Conservation (phyloP, 371 early-diverging fungal genomes). For the Mycotypha africana region DNA sequence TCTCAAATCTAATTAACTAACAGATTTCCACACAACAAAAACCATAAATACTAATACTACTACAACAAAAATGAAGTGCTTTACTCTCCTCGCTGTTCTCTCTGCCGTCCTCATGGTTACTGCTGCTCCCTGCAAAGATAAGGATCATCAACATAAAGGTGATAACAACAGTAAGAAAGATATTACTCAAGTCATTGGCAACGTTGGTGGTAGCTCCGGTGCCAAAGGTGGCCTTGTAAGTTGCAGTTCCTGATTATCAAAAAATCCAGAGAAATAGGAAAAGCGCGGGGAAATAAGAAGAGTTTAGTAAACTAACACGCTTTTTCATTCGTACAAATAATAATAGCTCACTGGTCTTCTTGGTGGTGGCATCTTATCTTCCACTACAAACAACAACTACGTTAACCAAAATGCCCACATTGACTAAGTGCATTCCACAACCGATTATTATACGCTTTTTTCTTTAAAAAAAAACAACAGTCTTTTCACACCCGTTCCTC, state of each 20-base stretch:
- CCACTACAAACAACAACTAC: constrained; percentile 5
- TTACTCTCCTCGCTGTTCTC: constrained; percentile 1
- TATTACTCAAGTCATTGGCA: constrained; percentile 5
- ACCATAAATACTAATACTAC: too few species aligned
- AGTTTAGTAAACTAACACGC: background rate
- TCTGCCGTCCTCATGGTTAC: background rate
- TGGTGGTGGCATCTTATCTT: constrained; percentile 5
- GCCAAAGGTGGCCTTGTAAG: constrained; percentile 3
- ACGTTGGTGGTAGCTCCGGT: background rate
- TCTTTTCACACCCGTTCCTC: too few species aligned
- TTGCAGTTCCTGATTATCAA: too few species aligned
- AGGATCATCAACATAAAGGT: background rate
- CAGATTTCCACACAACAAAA: too few species aligned
- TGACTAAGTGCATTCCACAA: background rate
- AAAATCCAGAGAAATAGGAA: too few species aligned
- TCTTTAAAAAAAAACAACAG: too few species aligned
- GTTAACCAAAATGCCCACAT: constrained; percentile 8
- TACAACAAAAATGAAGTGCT: constrained; percentile 2
- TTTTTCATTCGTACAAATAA: background rate
- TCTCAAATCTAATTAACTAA: too few species aligned
- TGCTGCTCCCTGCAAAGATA: constrained; percentile 2
- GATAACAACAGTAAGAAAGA: constrained; percentile 1
- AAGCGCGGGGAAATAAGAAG: too few species aligned
- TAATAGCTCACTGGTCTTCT: constrained; percentile 4
- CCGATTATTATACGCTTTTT: too few species aligned